phyloP scores from a whole-genome alignment of 805 yeast species.

The Candida gorgasii region DNA sequence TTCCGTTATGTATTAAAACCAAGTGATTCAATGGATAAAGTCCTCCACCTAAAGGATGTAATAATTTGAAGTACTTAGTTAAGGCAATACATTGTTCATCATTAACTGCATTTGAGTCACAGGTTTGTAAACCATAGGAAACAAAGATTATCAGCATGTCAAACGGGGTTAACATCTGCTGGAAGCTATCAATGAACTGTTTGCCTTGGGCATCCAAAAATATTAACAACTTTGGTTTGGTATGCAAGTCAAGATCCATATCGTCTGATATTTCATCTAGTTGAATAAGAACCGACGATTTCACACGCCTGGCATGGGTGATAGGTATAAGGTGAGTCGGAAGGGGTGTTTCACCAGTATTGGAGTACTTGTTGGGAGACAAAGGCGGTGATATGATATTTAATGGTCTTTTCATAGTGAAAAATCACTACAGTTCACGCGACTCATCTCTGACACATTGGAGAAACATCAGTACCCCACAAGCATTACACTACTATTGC shows the following conservation, averaged over 20 bases:
- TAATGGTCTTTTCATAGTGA: slow-evolving; percentile 8
- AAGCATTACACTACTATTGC: too few species aligned
- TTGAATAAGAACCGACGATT: slow-evolving; percentile 2
- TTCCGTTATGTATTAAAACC: slow-evolving; percentile 13
- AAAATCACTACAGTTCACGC: slow-evolving; percentile 3
- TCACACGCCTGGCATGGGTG: slow-evolving; percentile 1
- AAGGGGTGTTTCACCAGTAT: background rate
- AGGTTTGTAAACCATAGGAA: slow-evolving; percentile 6
- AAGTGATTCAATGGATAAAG: slow-evolving; percentile 33
- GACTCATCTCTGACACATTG: too few species aligned
- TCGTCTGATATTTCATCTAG: slow-evolving; percentile 85
- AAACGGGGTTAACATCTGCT: slow-evolving; percentile 12
- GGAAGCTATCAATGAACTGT: slow-evolving; percentile 21
- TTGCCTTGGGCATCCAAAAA: slow-evolving; percentile 36
- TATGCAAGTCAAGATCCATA: slow-evolving; percentile 49
- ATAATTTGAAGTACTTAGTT: slow-evolving; percentile 24
- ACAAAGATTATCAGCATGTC: slow-evolving; percentile 8
- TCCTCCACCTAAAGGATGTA: slow-evolving; percentile 41
- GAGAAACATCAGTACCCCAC: too few species aligned
- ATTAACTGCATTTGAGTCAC: slow-evolving; percentile 1
- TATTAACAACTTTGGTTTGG: slow-evolving; percentile 19
- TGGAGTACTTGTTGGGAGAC: slow-evolving; percentile 7
- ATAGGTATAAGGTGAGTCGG: slow-evolving; percentile 11
- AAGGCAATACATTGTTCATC: slow-evolving; percentile 23
- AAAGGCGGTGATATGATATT: slow-evolving; percentile 9